phyloP scores from a whole-genome alignment of 345 rosid species.

The rapeseed (Brassica napus) region Da-Ae NC_063436.1:17303501-17304000 shows the following conservation, averaged over 20 bases:
- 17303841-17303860: constrained; percentile 82
- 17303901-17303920: constrained; percentile 39
- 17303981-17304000: constrained; percentile 65
- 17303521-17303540: constrained; percentile 15
- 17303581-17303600: background rate
- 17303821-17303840: constrained; percentile 74
- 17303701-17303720: constrained; percentile 43
- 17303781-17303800: constrained; percentile 55
- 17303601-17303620: constrained; percentile 46
- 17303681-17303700: constrained; percentile 37
- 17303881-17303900: constrained; percentile 66
- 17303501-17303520: constrained; percentile 65
- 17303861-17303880: constrained; percentile 87
- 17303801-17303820: constrained; percentile 53
- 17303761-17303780: constrained; percentile 50
- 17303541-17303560: background rate
- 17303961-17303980: constrained; percentile 63
- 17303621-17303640: constrained; percentile 72
- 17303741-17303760: constrained; percentile 47
- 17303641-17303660: constrained; percentile 55
- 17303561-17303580: background rate
- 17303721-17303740: constrained; percentile 44
- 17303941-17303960: constrained; percentile 44
- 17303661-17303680: constrained; percentile 60
- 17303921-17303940: constrained; percentile 52